Evolutionary conservation across 495 filamentous ascomycete species (phyloP).

Genomic region (Beverwykella pulmonaria): DNA sequence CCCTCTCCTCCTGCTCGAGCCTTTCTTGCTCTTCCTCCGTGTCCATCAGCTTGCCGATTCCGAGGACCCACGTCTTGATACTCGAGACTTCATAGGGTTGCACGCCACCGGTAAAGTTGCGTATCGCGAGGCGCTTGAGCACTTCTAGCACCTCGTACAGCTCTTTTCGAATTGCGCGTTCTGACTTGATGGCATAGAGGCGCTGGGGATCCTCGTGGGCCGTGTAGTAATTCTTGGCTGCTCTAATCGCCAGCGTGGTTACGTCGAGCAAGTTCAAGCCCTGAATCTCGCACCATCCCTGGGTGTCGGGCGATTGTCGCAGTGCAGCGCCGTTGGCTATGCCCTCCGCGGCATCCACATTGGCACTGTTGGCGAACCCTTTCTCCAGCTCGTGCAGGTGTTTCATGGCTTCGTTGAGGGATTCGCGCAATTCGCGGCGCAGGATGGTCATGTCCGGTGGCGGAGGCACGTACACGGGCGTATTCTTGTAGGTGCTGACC

Average conservation of each 20-base stretch:
- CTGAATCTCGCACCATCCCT: conserved; percentile 81
- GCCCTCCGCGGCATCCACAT: conserved; percentile 10
- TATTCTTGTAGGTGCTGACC: conserved; percentile 91
- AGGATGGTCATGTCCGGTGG: conserved; percentile 80
- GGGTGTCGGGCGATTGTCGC: conserved; percentile 47
- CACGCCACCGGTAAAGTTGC: conserved; percentile 85
- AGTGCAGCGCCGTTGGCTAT: conserved; percentile 39
- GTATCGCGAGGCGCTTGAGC: conserved; percentile 83
- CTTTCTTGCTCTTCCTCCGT: conserved; percentile 76
- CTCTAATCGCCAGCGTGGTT: conserved; percentile 88
- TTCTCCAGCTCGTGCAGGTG: conserved; percentile 56
- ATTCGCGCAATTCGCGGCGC: conserved; percentile 69
- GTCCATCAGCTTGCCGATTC: conserved; percentile 72
- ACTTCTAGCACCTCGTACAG: conserved; percentile 84
- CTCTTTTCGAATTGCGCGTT: conserved; percentile 78
- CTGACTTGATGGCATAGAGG: conserved; percentile 80
- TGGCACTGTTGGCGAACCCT: conserved; percentile 12
- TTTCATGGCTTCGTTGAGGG: conserved; percentile 66
- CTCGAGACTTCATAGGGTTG: conserved; percentile 69
- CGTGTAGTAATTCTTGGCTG: conserved; percentile 94
- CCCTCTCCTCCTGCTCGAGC: conserved; percentile 68
- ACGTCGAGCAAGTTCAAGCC: conserved; percentile 90
- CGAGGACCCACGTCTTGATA: conserved; percentile 74
- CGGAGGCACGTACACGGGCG: conserved; percentile 80
- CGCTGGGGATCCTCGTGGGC: conserved; percentile 78